Evolutionary conservation across 257 asterid genomes (phyloP), one percentile per base, ranked within the genome.

Genomic region (Solanum clarkiae): DNA sequence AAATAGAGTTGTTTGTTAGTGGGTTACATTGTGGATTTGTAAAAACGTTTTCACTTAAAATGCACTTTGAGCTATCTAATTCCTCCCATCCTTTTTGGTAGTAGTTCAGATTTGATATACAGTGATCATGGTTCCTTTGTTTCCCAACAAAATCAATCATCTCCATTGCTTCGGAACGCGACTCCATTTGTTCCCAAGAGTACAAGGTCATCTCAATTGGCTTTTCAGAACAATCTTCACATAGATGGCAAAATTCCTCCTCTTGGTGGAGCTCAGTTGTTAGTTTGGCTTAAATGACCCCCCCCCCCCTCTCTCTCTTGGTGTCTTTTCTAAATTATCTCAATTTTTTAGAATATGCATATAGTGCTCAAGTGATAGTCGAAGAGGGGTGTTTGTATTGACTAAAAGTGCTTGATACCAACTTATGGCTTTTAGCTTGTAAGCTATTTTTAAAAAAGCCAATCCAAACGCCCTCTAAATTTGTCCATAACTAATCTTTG

Each of bases 231-330:
- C 80, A 91, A 86, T 86, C 81, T 56, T 53, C 86, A 86, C 87
- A 87, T 36, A 65, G 89, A 85, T 65, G 94, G 85, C 49, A 88
- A 81, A 84, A 84, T 66, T 84, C 92, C 91, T 65, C 90, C 91
- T 65, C 89, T 84, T 24, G 82, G 85, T 57, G 91, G 79, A 72
- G 83, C 87, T 90, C 94, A 87, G 54, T 90, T 54, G 96, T 95
- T 89, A 90, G 93, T 92, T 88, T 56, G 74, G 56, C 84, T 53
- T 80, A 81, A 55, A 11, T 80, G 17, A 29, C 47, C 51, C 24
- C 59, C 53, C 24, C 59, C 53, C 9, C 15, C 8, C 65, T 55
- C 71, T 66, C 45, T 74, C 22, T 72, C 45, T 47, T 14, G 10
- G 45, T 53, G 45, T 53, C 63, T 53, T 49, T 29, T 12, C 56